Conservation (phyloP, 2,329 filamentous ascomycete species). For the Phaeosphaeria sp. region DNA sequence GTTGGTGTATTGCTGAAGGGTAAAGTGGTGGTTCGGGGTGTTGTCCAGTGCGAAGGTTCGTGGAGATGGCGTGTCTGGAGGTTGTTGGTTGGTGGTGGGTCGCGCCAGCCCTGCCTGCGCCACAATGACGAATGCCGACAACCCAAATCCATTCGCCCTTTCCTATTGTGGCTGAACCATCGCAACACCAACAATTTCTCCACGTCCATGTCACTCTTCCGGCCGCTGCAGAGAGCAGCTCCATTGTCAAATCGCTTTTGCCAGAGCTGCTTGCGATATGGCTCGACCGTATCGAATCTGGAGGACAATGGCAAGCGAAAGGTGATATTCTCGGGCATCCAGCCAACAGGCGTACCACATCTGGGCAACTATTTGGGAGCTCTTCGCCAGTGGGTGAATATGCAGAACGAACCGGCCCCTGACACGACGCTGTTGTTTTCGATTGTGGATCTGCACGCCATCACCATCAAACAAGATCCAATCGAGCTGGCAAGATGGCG, state of each 20-base stretch:
- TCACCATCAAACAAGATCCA: constrained; percentile 75
- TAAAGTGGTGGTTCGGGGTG: constrained; percentile 4
- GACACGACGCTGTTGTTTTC: constrained; percentile 77
- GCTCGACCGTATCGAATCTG: constrained; percentile 4
- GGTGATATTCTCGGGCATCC: constrained; percentile 89
- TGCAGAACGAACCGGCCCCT: constrained; percentile 70
- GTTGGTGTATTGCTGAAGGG: not conserved
- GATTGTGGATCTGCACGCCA: constrained; percentile 91
- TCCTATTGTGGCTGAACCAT: constrained; percentile 18
- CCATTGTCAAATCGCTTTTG: constrained; percentile 11
- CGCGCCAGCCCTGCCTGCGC: constrained; percentile 16
- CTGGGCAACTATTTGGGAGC: constrained; percentile 95
- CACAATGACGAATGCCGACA: constrained; percentile 37
- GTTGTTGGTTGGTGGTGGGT: constrained; percentile 16
- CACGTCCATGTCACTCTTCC: constrained; percentile 31
- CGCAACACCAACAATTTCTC: constrained; percentile 5
- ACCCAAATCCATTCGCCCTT: constrained; percentile 15
- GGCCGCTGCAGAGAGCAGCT: constrained; percentile 25
- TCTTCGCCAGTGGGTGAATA: constrained; percentile 80
- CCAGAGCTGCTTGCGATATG: constrained; percentile 14
- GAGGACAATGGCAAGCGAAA: constrained; percentile 12
- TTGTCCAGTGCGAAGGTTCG: constrained; percentile 12
- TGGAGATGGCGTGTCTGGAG: constrained; percentile 16
- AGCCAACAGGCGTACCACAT: constrained; percentile 93
- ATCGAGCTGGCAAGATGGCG: constrained; percentile 68